A percentile compares a stretch with the other conserved stretches of the same genome.
These are phyloP conservation scores for Salix dunnii DNA, from an alignment of 345 rosid genomes.

Conservation along the genomic window DNA sequence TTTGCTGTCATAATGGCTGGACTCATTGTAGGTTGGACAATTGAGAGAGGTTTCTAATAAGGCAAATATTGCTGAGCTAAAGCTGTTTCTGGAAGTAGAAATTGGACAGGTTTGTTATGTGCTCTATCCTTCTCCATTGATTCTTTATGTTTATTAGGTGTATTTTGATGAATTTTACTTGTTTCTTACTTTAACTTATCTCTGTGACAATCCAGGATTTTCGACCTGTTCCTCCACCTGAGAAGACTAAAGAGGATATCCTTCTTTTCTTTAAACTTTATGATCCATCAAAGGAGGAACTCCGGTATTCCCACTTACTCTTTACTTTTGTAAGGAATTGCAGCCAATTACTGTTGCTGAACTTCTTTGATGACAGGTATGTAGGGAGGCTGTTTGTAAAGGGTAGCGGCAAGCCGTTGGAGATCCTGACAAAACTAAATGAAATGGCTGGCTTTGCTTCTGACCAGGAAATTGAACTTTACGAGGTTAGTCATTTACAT, in stretches of 20 bases:
- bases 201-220: constrained; percentile 53
- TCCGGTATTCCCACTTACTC: constrained; percentile 45
- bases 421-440: constrained; percentile 64
- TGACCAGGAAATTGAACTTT: constrained; percentile 83
- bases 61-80: constrained; percentile 74
- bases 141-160: not conserved
- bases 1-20: not conserved
- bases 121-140: constrained; percentile 5
- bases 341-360: not conserved
- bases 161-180: not conserved
- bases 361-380: constrained; percentile 46
- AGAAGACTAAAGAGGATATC: constrained; percentile 70
- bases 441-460: constrained; percentile 85
- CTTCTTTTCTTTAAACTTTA: constrained; percentile 89
- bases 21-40: constrained; percentile 73
- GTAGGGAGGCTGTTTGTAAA: constrained; percentile 83
- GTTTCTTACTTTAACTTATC: not conserved
- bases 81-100: constrained; percentile 86
- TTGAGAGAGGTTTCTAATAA: constrained; percentile 81
- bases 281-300: constrained; percentile 73
- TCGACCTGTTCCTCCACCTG: constrained; percentile 56
- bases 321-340: not conserved
- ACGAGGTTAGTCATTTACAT: constrained; percentile 54
- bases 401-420: constrained; percentile 71
- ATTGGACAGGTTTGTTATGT: constrained; percentile 56